phyloP scores from a whole-genome alignment of 768 basidiomycete species.

The Boletus coccyginus region DNA sequence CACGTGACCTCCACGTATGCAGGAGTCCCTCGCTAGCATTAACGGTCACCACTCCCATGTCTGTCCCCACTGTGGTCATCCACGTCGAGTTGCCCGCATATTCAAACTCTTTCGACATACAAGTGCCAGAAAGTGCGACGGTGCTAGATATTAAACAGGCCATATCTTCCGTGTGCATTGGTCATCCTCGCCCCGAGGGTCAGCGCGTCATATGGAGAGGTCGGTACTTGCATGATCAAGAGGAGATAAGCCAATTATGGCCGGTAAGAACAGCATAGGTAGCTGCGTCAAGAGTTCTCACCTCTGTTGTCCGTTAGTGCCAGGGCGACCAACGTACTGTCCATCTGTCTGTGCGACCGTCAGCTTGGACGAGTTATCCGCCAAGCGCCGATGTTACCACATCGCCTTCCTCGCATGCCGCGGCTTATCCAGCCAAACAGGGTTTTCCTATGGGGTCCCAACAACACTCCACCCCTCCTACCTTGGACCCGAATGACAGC shows the following conservation, averaged over 20 bases:
- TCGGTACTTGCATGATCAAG: constrained; percentile 59
- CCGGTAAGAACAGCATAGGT: constrained; percentile 43
- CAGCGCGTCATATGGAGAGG: constrained; percentile 79
- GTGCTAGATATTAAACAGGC: constrained; percentile 65
- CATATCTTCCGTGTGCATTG: constrained; percentile 58
- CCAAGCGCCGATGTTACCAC: constrained; percentile 33
- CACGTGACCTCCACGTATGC: constrained; percentile 36
- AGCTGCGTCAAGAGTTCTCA: constrained; percentile 2
- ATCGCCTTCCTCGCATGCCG: not conserved
- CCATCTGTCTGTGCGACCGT: constrained; percentile 78
- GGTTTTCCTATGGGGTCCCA: not conserved
- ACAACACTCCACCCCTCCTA: not conserved
- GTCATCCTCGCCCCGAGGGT: constrained; percentile 64
- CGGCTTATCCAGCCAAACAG: not conserved
- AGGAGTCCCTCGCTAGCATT: not conserved
- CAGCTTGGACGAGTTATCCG: constrained; percentile 64
- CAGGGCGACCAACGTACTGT: constrained; percentile 57
- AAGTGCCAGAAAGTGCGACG: constrained; percentile 45
- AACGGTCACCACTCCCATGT: constrained; percentile 16
- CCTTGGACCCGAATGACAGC: not conserved
- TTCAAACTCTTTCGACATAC: constrained; percentile 61
- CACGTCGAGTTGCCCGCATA: constrained; percentile 77
- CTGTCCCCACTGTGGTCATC: constrained; percentile 36
- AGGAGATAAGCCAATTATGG: constrained; percentile 68
- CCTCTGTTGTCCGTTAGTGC: constrained; percentile 35